A percentile compares a stretch with the other conserved stretches of the same genome.
phyloP scores from a whole-genome alignment of 1,139 yeast genomes.

The Candida sojae region DNA sequence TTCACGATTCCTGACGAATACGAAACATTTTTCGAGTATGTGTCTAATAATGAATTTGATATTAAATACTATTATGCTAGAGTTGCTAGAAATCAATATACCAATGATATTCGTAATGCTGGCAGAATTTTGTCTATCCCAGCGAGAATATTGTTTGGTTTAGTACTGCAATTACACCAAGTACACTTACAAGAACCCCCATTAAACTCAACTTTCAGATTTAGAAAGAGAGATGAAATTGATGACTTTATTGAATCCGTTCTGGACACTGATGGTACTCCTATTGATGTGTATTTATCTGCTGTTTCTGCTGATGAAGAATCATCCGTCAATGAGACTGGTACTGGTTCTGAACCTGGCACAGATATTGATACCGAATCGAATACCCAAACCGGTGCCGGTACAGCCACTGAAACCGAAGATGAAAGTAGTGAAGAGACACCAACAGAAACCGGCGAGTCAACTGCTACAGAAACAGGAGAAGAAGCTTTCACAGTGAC shows the following conservation, averaged over 20 bases:
- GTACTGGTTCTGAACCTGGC: slow-evolving; percentile 23
- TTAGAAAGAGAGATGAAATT: slow-evolving; percentile 39
- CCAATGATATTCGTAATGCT: slow-evolving; percentile 37
- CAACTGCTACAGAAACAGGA: not conserved
- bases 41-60: slow-evolving; percentile 32
- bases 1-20: slow-evolving; percentile 34
- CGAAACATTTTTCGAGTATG: slow-evolving; percentile 30
- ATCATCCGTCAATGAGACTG: slow-evolving; percentile 15
- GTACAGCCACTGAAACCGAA: slow-evolving; percentile 7
- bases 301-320: slow-evolving; percentile 17
- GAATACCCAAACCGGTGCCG: slow-evolving; percentile 25
- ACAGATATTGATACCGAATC: slow-evolving; percentile 7
- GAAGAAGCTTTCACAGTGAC: not conserved
- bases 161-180: slow-evolving; percentile 29
- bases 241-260: slow-evolving; percentile 34
- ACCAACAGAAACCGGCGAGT: not conserved
- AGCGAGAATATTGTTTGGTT: slow-evolving; percentile 28
- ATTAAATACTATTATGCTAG: slow-evolving; percentile 40
- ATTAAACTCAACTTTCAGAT: slow-evolving; percentile 42
- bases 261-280: slow-evolving; percentile 30
- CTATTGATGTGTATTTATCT: slow-evolving; percentile 16
- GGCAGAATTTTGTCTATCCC: slow-evolving; percentile 38
- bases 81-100: slow-evolving; percentile 26
- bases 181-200: slow-evolving; percentile 32
- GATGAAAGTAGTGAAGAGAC: not conserved